Conservation (phyloP, 2,329 filamentous ascomycete species). For the Harringtonia lauricola region DNA sequence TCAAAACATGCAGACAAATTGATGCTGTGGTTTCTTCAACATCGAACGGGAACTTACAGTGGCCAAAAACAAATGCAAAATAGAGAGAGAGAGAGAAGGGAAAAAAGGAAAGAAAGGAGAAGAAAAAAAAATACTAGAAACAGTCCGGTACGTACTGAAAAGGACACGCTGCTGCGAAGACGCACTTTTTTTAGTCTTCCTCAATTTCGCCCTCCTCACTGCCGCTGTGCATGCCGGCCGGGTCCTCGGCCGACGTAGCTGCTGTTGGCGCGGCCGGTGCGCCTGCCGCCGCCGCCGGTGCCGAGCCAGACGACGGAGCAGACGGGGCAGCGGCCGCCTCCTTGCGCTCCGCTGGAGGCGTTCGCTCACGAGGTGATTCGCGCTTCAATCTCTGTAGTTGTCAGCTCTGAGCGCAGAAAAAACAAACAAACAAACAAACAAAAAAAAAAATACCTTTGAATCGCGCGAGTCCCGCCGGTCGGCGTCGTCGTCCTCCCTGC, state of each 20-base stretch:
- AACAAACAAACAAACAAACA: not conserved
- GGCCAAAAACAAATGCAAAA: not conserved
- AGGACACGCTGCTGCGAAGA: not conserved
- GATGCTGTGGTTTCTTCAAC: too few relatives aligned
- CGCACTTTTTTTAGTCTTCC: slow-evolving; percentile 43
- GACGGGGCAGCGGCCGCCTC: slow-evolving; percentile 34
- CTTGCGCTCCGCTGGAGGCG: slow-evolving; percentile 47
- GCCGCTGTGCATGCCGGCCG: slow-evolving; percentile 62
- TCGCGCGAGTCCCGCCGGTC: slow-evolving; percentile 55
- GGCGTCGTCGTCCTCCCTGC: slow-evolving; percentile 64
- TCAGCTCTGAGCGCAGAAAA: slow-evolving; percentile 9
- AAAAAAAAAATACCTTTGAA: slow-evolving; percentile 44
- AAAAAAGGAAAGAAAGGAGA: not conserved
- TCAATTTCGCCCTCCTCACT: slow-evolving; percentile 98
- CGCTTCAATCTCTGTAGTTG: slow-evolving; percentile 40
- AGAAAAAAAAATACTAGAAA: not conserved
- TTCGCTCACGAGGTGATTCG: slow-evolving; percentile 44
- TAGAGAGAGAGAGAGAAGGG: not conserved
- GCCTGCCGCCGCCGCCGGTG: not conserved
- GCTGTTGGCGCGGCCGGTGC: slow-evolving; percentile 15
- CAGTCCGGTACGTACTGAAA: slow-evolving; percentile 22
- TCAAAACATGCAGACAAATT: too few relatives aligned
- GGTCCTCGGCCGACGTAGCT: slow-evolving; percentile 26
- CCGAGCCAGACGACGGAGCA: not conserved
- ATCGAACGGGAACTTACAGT: too few relatives aligned